phyloP scores from a whole-genome alignment of 2,329 filamentous ascomycete genomes.

The Clonostachys solani region DNA sequence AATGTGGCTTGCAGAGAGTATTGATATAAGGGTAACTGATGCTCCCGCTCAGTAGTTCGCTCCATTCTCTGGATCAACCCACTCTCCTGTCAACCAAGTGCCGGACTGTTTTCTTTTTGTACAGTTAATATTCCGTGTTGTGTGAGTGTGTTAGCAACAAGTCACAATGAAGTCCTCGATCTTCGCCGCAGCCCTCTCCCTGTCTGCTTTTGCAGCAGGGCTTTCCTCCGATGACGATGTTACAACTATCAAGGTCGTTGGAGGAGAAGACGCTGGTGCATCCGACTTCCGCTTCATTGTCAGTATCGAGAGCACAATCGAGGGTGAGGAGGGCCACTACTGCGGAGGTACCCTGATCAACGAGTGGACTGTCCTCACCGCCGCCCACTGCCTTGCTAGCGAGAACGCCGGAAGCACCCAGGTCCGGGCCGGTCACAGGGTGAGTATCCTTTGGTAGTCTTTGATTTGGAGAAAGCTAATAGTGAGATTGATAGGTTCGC shows the following conservation, averaged over 20 bases:
- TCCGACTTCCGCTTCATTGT: slow-evolving; percentile 25
- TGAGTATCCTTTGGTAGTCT: slow-evolving; percentile 9
- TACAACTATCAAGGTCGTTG: slow-evolving; percentile 12
- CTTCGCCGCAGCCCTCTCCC: neutral
- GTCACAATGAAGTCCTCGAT: neutral
- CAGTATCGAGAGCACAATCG: slow-evolving; percentile 7
- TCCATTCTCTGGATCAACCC: too few relatives aligned
- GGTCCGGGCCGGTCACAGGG: slow-evolving; percentile 18
- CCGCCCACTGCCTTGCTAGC: slow-evolving; percentile 17
- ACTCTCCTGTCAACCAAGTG: too few relatives aligned
- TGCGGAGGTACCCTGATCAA: slow-evolving; percentile 22
- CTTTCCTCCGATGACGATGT: neutral
- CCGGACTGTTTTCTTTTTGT: too few relatives aligned
- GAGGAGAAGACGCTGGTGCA: slow-evolving; percentile 11
- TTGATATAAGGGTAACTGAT: too few relatives aligned
- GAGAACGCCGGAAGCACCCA: slow-evolving; percentile 7
- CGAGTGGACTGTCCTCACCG: slow-evolving; percentile 22
- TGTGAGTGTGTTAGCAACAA: too few relatives aligned
- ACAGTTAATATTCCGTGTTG: too few relatives aligned
- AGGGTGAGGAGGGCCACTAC: slow-evolving; percentile 7
- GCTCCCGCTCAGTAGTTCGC: too few relatives aligned
- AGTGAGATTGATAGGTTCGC: slow-evolving; percentile 1
- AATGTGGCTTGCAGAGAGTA: too few relatives aligned
- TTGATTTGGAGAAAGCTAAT: neutral
- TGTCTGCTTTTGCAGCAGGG: too few relatives aligned